phyloP scores from a whole-genome alignment of 345 rosid species.

The Ailanthus altissimus region DNA sequence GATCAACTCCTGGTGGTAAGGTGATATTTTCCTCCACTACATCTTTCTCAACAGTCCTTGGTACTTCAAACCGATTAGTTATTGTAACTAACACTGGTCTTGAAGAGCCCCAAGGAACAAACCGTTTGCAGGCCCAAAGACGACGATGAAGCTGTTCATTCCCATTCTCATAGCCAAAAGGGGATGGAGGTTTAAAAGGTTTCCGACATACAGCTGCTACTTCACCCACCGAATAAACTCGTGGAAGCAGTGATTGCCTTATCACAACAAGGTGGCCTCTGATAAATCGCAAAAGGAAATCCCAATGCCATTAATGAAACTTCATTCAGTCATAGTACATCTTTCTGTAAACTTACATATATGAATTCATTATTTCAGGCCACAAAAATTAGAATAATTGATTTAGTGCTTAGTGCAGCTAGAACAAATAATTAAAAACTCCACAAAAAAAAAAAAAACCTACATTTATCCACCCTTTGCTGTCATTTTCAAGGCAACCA shows the following conservation, averaged over 20 bases:
- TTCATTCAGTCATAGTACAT: not conserved
- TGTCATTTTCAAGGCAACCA: not conserved
- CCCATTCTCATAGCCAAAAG: slow-evolving; percentile 53
- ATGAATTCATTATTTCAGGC: too few relatives aligned
- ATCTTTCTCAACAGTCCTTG: slow-evolving; percentile 31
- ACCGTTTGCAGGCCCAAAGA: slow-evolving; percentile 81
- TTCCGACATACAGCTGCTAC: slow-evolving; percentile 92
- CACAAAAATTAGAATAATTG: not conserved
- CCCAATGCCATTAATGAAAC: slow-evolving; percentile 1
- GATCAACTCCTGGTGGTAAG: slow-evolving; percentile 83
- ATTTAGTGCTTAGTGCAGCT: not conserved
- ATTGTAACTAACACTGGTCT: slow-evolving; percentile 58
- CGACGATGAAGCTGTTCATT: slow-evolving; percentile 74
- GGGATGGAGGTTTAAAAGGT: slow-evolving; percentile 89
- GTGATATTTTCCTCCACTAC: slow-evolving; percentile 57
- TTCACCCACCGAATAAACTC: slow-evolving; percentile 80
- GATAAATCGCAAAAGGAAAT: slow-evolving; percentile 18
- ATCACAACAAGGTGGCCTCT: slow-evolving; percentile 85
- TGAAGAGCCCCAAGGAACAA: slow-evolving; percentile 93
- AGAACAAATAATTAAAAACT: too few relatives aligned
- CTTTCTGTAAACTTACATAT: not conserved
- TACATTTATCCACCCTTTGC: not conserved
- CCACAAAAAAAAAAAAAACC: not conserved
- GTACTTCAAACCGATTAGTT: slow-evolving; percentile 35
- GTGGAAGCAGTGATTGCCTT: slow-evolving; percentile 84